Evolutionary conservation across 768 basidiomycete genomes (phyloP).

Genomic region (Coprinellus aureogranulatus): DNA sequence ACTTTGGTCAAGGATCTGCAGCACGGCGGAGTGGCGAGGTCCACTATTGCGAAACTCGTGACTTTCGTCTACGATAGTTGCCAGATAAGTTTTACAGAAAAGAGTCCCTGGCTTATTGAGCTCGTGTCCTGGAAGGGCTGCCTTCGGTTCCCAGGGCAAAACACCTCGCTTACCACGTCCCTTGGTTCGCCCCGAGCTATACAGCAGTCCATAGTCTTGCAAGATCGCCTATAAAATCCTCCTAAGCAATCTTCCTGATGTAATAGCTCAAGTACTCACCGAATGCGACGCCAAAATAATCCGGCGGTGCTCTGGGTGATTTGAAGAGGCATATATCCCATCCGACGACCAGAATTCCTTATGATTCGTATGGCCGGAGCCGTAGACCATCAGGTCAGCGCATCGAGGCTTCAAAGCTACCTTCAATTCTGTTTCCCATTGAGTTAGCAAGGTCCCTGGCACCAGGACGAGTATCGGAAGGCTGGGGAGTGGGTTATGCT

Average conservation of each 20-base stretch:
- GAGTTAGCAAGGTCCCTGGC: slow-evolving; percentile 20
- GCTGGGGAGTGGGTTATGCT: slow-evolving; percentile 9
- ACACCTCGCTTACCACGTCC: too few species aligned
- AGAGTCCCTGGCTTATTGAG: slow-evolving; percentile 6
- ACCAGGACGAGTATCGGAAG: slow-evolving; percentile 20
- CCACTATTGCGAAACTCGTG: slow-evolving; percentile 21
- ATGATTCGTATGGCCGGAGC: neutral
- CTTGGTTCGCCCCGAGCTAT: neutral
- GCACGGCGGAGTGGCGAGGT: slow-evolving; percentile 8
- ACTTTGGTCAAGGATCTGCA: slow-evolving; percentile 13
- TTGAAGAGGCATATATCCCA: slow-evolving; percentile 14
- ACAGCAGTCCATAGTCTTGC: slow-evolving; percentile 10
- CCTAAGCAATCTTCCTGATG: neutral
- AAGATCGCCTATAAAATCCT: slow-evolving; percentile 15
- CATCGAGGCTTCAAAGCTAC: slow-evolving; percentile 8
- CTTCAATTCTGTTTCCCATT: slow-evolving; percentile 23
- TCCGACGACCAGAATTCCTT: slow-evolving; percentile 18
- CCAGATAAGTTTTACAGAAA: slow-evolving; percentile 17
- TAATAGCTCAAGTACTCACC: slow-evolving; percentile 13
- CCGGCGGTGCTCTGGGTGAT: slow-evolving; percentile 5
- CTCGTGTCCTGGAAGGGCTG: too few species aligned
- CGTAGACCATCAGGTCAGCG: slow-evolving; percentile 27
- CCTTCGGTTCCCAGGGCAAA: too few species aligned
- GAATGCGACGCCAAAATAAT: slow-evolving; percentile 24
- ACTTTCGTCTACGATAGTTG: slow-evolving; percentile 18